Evolutionary conservation across 2,329 filamentous ascomycete genomes (phyloP).

Genomic region (Rutstroemia sp.): DNA sequence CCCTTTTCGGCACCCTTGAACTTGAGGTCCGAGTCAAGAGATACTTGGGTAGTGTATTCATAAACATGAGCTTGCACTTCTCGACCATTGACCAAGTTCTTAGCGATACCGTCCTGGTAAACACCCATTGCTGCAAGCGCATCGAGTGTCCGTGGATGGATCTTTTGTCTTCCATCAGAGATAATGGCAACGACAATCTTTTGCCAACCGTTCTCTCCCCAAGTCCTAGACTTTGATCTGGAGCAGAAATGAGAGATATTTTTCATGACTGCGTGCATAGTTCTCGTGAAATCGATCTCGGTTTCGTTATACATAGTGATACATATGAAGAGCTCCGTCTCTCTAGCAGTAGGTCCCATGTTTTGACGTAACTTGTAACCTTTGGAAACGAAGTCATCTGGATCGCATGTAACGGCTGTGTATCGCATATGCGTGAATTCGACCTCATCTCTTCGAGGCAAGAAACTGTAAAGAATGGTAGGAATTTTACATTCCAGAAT

Average conservation of each 20-base stretch:
- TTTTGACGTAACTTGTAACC: slow-evolving; percentile 92
- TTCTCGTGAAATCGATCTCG: slow-evolving; percentile 91
- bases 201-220: slow-evolving; percentile 96
- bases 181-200: slow-evolving; percentile 99
- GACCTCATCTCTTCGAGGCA: slow-evolving; percentile 84
- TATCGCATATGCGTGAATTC: slow-evolving; percentile 99
- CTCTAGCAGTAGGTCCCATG: slow-evolving; percentile 73
- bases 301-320: slow-evolving; percentile 99
- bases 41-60: slow-evolving; percentile 98
- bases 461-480: slow-evolving; percentile 93
- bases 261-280: slow-evolving; percentile 98
- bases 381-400: slow-evolving; percentile 80
- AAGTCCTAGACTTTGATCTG: slow-evolving; percentile 83
- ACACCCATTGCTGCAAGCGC: slow-evolving; percentile 94
- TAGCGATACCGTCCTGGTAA: slow-evolving; percentile 96
- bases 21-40: slow-evolving; percentile 87
- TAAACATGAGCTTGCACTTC: slow-evolving; percentile 96
- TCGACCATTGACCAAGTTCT: slow-evolving; percentile 94
- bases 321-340: slow-evolving; percentile 94
- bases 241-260: slow-evolving; percentile 97
- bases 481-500: slow-evolving; percentile 99
- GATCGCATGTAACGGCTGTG: slow-evolving; percentile 96
- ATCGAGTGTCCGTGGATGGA: slow-evolving; percentile 88
- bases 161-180: slow-evolving; percentile 86
- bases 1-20: slow-evolving; percentile 99